Evolutionary conservation across 768 basidiomycete species (phyloP), one percentile per base, ranked within the genome.

Genomic region (Pleurotus djamor): DNA sequence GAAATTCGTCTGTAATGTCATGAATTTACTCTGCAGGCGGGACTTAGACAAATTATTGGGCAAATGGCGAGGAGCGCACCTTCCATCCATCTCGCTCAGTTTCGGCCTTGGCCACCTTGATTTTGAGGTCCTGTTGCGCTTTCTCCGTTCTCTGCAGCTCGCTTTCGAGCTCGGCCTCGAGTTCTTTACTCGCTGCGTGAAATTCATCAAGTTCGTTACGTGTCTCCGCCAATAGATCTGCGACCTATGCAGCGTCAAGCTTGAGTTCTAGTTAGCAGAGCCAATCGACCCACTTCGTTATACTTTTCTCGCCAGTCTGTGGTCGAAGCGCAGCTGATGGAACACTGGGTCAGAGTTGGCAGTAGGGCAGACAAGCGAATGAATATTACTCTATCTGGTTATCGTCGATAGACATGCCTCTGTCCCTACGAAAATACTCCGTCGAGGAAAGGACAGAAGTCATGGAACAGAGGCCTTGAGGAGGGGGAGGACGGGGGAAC

Each of bases 81-180:
- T 96, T 96, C 95, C 95, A 96, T 34, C 94, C 89, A 62, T 96
- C 94, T 63, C 87, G 82, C 69, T 94, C 94, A 41, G 72, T 72
- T 68, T 92, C 90, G 50, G 89, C 82, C 65, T 80, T 84, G 35
- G 82, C 78, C 33, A 83, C 86, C 72, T 88, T 92, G 65, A 84
- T 79, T 75, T 81, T 86, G 36, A 92, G 82, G 21, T 93, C 92
- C 69, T 87, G 84, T 69, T 94, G 91, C 1, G 89, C 81, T 72
- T 87, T 90, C 76, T 96, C 92, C 43, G 93, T 91, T 57, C 89
- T 80, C 68, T 92, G 91, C 59, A 98, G 77, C 71, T 98, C 96
- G 62, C 83, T 83, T 80, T 96, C 94, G 64, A 98, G 76, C 74
- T 98, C 96, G 59, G 94, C 91, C 74, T 96, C 94, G 37, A 96